Percentiles rank a stretch among this genome's conserved stretches.
Conservation (phyloP, 23 red algal genomes). For the Gracilaria vermiculophylla region DNA sequence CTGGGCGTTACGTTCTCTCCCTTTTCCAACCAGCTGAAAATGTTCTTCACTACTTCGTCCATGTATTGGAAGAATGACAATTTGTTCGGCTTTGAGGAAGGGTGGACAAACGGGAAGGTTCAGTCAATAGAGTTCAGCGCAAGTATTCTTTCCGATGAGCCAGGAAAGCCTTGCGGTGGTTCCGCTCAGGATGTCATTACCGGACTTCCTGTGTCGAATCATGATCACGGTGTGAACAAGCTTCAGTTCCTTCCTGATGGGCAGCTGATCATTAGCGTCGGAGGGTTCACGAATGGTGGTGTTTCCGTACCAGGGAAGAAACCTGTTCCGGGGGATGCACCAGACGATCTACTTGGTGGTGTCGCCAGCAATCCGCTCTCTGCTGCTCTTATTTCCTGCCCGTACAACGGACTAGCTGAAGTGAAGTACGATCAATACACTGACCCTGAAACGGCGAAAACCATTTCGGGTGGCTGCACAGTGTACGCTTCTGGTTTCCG, state of each 20-base stretch:
- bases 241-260: conserved; percentile 57
- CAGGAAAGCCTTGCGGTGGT: conserved; percentile 37
- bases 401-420: conserved; percentile 35
- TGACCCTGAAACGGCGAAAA: conserved; percentile 47
- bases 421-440: conserved; percentile 61
- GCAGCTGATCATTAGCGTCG: conserved; percentile 54
- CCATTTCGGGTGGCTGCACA: conserved; percentile 38
- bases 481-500: conserved; percentile 64
- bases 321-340: conserved; percentile 44
- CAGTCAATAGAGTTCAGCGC: conserved; percentile 51
- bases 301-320: conserved; percentile 54
- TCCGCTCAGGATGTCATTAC: conserved; percentile 42
- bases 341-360: conserved; percentile 51
- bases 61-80: conserved; percentile 71
- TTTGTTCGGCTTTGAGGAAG: conserved; percentile 42
- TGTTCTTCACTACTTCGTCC: conserved; percentile 51
- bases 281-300: conserved; percentile 70
- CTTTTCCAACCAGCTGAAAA: conserved; percentile 30
- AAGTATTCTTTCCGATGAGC: conserved; percentile 6
- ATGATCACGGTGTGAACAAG: conserved; percentile 70
- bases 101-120: conserved; percentile 72
- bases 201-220: conserved; percentile 68
- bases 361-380: conserved; percentile 68
- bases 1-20: conserved; percentile 67
- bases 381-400: conserved; percentile 46